phyloP scores from a whole-genome alignment of 768 basidiomycete genomes.

The Russula abietina region DNA sequence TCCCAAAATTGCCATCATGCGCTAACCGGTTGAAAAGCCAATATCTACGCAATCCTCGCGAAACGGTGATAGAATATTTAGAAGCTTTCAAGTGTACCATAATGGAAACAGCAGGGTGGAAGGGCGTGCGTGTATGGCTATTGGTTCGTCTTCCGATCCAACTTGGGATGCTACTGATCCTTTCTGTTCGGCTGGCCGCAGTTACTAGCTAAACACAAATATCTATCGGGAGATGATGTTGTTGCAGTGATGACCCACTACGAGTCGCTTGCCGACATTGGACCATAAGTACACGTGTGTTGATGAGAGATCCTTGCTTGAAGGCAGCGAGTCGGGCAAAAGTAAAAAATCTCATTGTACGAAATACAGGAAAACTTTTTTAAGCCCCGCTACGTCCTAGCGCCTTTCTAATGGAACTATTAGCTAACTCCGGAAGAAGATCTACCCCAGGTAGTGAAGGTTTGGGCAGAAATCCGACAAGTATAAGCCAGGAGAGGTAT shows the following conservation, averaged over 20 bases:
- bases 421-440: slow-evolving; percentile 45
- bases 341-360: background rate
- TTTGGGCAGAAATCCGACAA: slow-evolving; percentile 69
- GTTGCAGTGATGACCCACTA: slow-evolving; percentile 12
- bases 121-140: slow-evolving; percentile 18
- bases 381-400: slow-evolving; percentile 58
- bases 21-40: slow-evolving; percentile 8
- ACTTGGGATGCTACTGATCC: background rate
- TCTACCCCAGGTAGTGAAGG: slow-evolving; percentile 38
- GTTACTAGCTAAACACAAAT: slow-evolving; percentile 21
- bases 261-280: background rate
- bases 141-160: slow-evolving; percentile 9
- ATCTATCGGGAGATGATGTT: slow-evolving; percentile 18
- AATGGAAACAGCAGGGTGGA: slow-evolving; percentile 16
- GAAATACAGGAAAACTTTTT: background rate
- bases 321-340: background rate
- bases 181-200: background rate
- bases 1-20: too few relatives aligned
- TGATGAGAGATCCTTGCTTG: background rate
- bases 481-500: slow-evolving; percentile 90
- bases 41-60: slow-evolving; percentile 7
- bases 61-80: slow-evolving; percentile 3
- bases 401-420: slow-evolving; percentile 45
- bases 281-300: background rate
- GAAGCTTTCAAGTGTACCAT: background rate